Evolutionary conservation across 2,329 filamentous ascomycete genomes (phyloP).

Genomic region (Xylariaceae sp.): DNA sequence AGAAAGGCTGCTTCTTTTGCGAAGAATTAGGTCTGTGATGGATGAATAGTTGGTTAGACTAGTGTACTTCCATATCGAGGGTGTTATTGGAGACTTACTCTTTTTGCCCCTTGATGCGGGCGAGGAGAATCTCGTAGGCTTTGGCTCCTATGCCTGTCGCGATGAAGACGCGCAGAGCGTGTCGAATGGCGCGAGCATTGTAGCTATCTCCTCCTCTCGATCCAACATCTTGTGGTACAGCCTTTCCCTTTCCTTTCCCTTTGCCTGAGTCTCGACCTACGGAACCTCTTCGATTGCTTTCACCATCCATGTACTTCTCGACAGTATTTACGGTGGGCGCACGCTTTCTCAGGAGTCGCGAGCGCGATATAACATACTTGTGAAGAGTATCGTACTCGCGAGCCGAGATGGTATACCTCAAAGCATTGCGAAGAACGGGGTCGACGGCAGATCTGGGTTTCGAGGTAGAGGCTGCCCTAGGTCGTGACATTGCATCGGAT

Average conservation of each 20-base stretch:
- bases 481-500: constrained; percentile 28
- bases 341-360: constrained; percentile 61
- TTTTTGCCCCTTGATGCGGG: constrained; percentile 53
- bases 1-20: constrained; percentile 58
- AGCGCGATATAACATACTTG: constrained; percentile 79
- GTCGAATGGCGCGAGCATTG: constrained; percentile 72
- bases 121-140: constrained; percentile 61
- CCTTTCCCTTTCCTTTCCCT: constrained; percentile 38
- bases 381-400: constrained; percentile 87
- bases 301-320: constrained; percentile 58
- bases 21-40: constrained; percentile 31
- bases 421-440: constrained; percentile 80
- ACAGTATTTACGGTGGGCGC: constrained; percentile 64
- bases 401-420: constrained; percentile 85
- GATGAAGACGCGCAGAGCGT: constrained; percentile 74
- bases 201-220: constrained; percentile 63
- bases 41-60: neutral
- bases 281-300: constrained; percentile 29
- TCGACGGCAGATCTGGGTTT: constrained; percentile 53
- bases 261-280: constrained; percentile 41
- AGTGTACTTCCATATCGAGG: neutral
- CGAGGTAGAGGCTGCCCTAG: constrained; percentile 32
- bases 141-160: constrained; percentile 69
- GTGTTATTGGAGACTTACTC: constrained; percentile 48
- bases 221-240: constrained; percentile 22